These are phyloP conservation scores for Kwoniella shivajii DNA, from an alignment of 1,284 basidiomycete species.

Conservation along the genomic window DNA sequence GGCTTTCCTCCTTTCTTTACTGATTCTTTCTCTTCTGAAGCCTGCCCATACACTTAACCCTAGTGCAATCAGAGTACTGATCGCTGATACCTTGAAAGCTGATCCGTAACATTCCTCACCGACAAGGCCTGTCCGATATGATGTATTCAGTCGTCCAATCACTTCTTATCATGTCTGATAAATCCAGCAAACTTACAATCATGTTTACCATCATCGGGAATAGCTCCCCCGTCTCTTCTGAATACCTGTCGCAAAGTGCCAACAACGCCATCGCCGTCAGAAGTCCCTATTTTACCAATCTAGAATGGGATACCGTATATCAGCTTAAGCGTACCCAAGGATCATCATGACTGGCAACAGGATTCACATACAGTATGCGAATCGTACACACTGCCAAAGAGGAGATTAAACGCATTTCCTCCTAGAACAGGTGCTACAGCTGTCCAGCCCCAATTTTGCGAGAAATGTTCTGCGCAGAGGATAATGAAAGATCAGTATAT, in stretches of 20 bases:
- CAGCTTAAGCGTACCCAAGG: constrained; percentile 3
- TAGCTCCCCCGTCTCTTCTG: constrained; percentile 12
- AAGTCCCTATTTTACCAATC: constrained; percentile 16
- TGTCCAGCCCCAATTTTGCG: constrained; percentile 84
- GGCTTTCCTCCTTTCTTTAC: constrained; percentile 14
- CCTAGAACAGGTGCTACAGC: constrained; percentile 75
- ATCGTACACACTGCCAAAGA: constrained; percentile 79
- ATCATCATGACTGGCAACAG: too few relatives aligned
- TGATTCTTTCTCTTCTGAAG: constrained; percentile 38
- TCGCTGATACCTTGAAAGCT: constrained; percentile 47
- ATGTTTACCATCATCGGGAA: constrained; percentile 22
- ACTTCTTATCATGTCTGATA: too few relatives aligned
- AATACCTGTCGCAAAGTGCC: neutral
- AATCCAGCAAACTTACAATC: constrained; percentile 24
- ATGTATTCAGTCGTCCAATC: too few relatives aligned
- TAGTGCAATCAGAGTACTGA: constrained; percentile 43
- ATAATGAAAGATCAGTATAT: neutral
- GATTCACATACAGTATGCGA: constrained; percentile 59
- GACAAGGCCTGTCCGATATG: constrained; percentile 47
- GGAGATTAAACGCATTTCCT: constrained; percentile 79
- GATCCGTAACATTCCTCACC: constrained; percentile 47
- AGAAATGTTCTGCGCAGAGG: constrained; percentile 51
- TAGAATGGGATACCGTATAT: neutral
- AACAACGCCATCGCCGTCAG: neutral
- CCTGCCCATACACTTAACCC: constrained; percentile 42